Evolutionary conservation across 371 early-diverging fungal genomes (phyloP).

Genomic region (Mucor irregularis): DNA sequence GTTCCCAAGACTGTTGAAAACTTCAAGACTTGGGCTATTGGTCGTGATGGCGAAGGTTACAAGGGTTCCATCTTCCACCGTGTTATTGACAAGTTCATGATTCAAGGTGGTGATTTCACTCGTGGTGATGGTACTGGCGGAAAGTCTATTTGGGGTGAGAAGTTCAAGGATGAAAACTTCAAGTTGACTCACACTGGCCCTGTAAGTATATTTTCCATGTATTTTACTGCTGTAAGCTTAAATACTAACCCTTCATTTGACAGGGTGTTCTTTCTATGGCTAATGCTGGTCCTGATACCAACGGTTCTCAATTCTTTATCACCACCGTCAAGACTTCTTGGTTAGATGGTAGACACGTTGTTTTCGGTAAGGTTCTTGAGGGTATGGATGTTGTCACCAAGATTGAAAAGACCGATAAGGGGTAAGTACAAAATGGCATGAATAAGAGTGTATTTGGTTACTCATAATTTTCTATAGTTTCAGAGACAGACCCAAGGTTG

Average conservation of each 20-base stretch:
- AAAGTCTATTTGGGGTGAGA: constrained; percentile 85
- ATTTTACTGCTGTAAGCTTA: constrained; percentile 12
- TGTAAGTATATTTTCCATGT: constrained; percentile 38
- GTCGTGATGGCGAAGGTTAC: constrained; percentile 81
- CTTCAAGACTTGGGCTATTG: constrained; percentile 86
- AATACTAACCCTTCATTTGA: too few relatives aligned
- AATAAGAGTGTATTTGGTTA: not conserved
- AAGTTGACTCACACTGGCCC: constrained; percentile 79
- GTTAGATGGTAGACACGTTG: constrained; percentile 89
- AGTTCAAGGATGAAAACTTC: constrained; percentile 97
- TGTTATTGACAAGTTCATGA: constrained; percentile 89
- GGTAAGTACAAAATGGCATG: constrained; percentile 15
- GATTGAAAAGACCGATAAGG: constrained; percentile 53
- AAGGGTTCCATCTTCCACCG: constrained; percentile 89
- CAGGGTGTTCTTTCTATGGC: constrained; percentile 93
- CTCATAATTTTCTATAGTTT: constrained; percentile 12
- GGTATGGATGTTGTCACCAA: constrained; percentile 74
- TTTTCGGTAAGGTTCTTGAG: constrained; percentile 86
- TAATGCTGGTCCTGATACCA: constrained; percentile 92
- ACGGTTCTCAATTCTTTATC: constrained; percentile 99
- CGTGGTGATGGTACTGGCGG: constrained; percentile 93
- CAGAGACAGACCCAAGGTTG: constrained; percentile 63
- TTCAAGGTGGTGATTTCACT: constrained; percentile 85
- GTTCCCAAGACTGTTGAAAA: constrained; percentile 89
- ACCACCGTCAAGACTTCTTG: constrained; percentile 78